phyloP scores from a whole-genome alignment of 176 grass and related monocot species.

The Oryza brachyantha region DNA sequence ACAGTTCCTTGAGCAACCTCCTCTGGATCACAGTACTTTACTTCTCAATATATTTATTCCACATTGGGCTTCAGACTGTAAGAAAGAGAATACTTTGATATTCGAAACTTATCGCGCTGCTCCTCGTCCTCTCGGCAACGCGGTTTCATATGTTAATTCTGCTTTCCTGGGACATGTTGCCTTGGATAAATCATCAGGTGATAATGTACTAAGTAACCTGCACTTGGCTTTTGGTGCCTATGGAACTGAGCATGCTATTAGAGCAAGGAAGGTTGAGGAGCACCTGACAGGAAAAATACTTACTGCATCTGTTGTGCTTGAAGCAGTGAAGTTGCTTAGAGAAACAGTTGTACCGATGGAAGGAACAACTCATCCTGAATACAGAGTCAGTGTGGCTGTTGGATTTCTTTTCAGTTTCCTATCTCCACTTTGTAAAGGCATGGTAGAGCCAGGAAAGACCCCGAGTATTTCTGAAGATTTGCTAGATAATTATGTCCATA shows the following conservation, averaged over 20 bases:
- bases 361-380: slow-evolving; percentile 57
- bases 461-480: neutral
- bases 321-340: slow-evolving; percentile 47
- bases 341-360: slow-evolving; percentile 57
- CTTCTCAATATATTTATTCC: slow-evolving; percentile 70
- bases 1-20: slow-evolving; percentile 56
- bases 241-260: slow-evolving; percentile 69
- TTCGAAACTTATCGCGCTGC: slow-evolving; percentile 71
- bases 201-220: slow-evolving; percentile 43
- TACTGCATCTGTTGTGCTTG: slow-evolving; percentile 46
- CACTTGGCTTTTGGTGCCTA: slow-evolving; percentile 71
- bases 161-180: slow-evolving; percentile 49
- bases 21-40: slow-evolving; percentile 39
- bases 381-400: slow-evolving; percentile 70
- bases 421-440: slow-evolving; percentile 43
- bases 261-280: slow-evolving; percentile 64
- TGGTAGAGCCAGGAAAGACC: slow-evolving; percentile 32
- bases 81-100: slow-evolving; percentile 10
- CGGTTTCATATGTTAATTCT: slow-evolving; percentile 67
- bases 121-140: slow-evolving; percentile 69
- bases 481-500: slow-evolving; percentile 21
- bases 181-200: slow-evolving; percentile 32
- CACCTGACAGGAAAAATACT: slow-evolving; percentile 50
- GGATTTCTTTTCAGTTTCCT: slow-evolving; percentile 75
- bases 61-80: slow-evolving; percentile 32